These are phyloP conservation scores for Linum tenue DNA, from an alignment of 345 rosid species.

Conservation along the genomic window DNA sequence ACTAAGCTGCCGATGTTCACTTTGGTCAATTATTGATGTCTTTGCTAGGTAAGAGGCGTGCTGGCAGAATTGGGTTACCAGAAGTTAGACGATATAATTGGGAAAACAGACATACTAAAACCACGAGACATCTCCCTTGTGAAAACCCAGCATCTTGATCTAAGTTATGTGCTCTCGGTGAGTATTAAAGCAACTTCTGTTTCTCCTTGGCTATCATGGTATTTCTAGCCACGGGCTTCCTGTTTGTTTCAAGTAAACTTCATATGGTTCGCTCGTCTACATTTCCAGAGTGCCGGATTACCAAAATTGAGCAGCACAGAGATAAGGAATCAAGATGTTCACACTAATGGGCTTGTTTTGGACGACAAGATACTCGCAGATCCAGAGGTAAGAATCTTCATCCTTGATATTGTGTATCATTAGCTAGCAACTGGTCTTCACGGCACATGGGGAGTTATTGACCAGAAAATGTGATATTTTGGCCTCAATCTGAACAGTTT, in stretches of 20 bases:
- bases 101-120: conserved; percentile 66
- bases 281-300: conserved; percentile 62
- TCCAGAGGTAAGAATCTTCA: conserved; percentile 51
- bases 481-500: too few relatives aligned
- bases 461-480: too few relatives aligned
- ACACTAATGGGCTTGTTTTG: conserved; percentile 73
- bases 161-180: conserved; percentile 67
- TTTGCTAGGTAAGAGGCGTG: conserved; percentile 79
- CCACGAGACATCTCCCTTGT: conserved; percentile 88
- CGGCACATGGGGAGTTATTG: too few relatives aligned
- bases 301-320: conserved; percentile 85
- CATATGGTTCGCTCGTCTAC: conserved; percentile 9
- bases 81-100: conserved; percentile 84
- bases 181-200: conserved; percentile 17
- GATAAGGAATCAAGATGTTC: conserved; percentile 87
- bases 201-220: background rate
- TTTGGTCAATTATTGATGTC: background rate
- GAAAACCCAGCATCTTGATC: conserved; percentile 97
- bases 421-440: background rate
- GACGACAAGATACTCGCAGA: conserved; percentile 75
- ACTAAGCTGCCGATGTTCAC: background rate
- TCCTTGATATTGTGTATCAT: background rate
- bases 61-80: conserved; percentile 87
- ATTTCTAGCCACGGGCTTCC: background rate
- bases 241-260: conserved; percentile 5